These are phyloP conservation scores for Coriolopsis trogii DNA, from an alignment of 1,284 basidiomycete genomes.

Conservation along the genomic window DNA sequence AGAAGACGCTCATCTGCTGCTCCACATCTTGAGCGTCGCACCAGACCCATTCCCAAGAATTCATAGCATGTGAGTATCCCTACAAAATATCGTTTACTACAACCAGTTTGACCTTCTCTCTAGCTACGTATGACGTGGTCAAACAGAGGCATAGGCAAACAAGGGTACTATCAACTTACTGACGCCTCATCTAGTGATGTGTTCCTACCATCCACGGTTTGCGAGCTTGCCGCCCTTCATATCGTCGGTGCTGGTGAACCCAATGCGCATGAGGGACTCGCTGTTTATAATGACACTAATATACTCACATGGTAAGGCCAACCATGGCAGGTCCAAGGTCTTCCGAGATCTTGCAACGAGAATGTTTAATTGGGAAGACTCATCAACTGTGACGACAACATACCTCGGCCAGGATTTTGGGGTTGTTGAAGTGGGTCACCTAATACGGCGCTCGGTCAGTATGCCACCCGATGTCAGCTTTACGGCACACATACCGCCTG, in stretches of 20 bases:
- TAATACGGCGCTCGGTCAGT: constrained; percentile 30
- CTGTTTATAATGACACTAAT: not conserved
- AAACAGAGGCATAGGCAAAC: no score
- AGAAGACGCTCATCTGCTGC: no score
- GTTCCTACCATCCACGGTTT: constrained; percentile 54
- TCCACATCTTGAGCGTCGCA: no score
- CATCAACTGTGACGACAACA: constrained; percentile 10
- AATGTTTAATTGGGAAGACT: constrained; percentile 5
- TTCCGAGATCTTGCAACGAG: constrained; percentile 74
- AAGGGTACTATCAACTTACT: no score
- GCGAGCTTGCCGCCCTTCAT: constrained; percentile 67
- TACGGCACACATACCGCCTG: constrained; percentile 69
- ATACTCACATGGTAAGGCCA: constrained; percentile 82
- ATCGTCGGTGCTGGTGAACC: constrained; percentile 46
- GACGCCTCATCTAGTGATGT: no score
- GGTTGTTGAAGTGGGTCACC: constrained; percentile 96
- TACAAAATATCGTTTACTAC: no score
- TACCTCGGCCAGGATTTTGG: constrained; percentile 81
- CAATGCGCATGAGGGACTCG: not conserved
- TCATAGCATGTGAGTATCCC: no score
- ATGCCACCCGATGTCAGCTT: constrained; percentile 1
- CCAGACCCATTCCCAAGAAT: no score
- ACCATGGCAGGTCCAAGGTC: constrained; percentile 93
- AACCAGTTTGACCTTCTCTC: no score
- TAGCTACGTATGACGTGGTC: no score